phyloP scores from a whole-genome alignment of 805 yeast species.

The Candida methanosorbosa region DNA sequence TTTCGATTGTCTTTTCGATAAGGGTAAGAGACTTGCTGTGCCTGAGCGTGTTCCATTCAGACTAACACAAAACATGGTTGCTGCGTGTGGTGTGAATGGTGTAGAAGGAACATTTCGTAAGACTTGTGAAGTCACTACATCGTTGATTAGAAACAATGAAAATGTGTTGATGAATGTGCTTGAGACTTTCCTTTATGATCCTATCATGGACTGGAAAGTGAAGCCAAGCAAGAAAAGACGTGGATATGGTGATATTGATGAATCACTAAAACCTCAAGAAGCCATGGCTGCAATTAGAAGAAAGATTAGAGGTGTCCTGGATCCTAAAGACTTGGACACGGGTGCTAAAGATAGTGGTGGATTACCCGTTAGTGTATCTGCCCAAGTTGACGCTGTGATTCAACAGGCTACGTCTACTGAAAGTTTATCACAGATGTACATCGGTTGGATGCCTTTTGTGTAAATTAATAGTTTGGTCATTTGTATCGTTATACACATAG shows the following conservation, averaged over 20 bases:
- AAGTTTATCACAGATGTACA: conserved; percentile 76
- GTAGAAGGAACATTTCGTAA: conserved; percentile 85
- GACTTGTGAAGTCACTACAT: conserved; percentile 77
- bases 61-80: conserved; percentile 78
- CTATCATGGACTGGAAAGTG: conserved; percentile 68
- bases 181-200: conserved; percentile 90
- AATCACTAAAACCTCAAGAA: conserved; percentile 41
- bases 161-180: conserved; percentile 80
- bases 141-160: conserved; percentile 67
- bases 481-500: neutral
- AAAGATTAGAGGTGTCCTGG: conserved; percentile 77
- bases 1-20: conserved; percentile 92
- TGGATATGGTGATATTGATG: conserved; percentile 12
- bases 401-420: conserved; percentile 71
- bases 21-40: conserved; percentile 58
- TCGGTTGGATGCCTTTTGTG: conserved; percentile 86
- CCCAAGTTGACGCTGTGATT: conserved; percentile 85
- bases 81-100: conserved; percentile 79
- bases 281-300: conserved; percentile 67
- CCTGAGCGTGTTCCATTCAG: conserved; percentile 97
- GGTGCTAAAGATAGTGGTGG: conserved; percentile 37
- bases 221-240: conserved; percentile 28
- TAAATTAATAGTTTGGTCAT: conserved; percentile 16
- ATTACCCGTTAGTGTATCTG: conserved; percentile 79
- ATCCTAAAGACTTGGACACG: conserved; percentile 43